Percentiles rank a stretch among this genome's conserved stretches.
phyloP scores from a whole-genome alignment of 2,329 filamentous ascomycete species.

The Pseudogymnoascus sp. region DNA sequence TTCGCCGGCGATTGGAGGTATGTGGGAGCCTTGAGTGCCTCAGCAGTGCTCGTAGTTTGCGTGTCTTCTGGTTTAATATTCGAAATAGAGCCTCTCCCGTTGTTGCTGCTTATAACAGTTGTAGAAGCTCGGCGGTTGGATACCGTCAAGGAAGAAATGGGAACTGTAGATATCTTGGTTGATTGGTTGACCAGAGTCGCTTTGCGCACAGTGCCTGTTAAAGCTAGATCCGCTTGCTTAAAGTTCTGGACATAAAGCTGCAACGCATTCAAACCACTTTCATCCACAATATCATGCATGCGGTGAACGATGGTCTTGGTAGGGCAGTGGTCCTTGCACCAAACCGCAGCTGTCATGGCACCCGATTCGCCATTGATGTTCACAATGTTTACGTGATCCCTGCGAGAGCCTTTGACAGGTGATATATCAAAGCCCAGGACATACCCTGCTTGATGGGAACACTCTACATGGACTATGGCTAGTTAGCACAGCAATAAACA shows the following conservation, averaged over 20 bases:
- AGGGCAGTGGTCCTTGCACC: conserved; percentile 82
- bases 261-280: conserved; percentile 66
- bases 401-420: conserved; percentile 79
- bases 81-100: conserved; percentile 22
- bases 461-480: conserved; percentile 66
- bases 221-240: conserved; percentile 85
- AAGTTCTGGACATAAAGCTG: conserved; percentile 83
- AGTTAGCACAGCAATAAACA: neutral
- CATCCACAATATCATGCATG: conserved; percentile 68
- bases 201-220: conserved; percentile 90
- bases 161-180: conserved; percentile 25
- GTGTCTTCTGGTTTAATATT: conserved; percentile 23
- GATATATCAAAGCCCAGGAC: conserved; percentile 82
- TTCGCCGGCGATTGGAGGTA: conserved; percentile 32
- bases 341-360: conserved; percentile 74
- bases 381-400: conserved; percentile 72
- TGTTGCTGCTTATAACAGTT: conserved; percentile 31
- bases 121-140: conserved; percentile 50
- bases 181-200: conserved; percentile 53
- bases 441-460: conserved; percentile 77
- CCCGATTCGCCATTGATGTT: conserved; percentile 75
- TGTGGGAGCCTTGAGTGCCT: neutral
- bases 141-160: conserved; percentile 23
- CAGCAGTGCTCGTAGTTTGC: neutral
- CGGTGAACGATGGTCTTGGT: conserved; percentile 66